These are phyloP conservation scores for Lactarius trivialis DNA, from an alignment of 768 basidiomycete species.

Conservation along the genomic window DNA sequence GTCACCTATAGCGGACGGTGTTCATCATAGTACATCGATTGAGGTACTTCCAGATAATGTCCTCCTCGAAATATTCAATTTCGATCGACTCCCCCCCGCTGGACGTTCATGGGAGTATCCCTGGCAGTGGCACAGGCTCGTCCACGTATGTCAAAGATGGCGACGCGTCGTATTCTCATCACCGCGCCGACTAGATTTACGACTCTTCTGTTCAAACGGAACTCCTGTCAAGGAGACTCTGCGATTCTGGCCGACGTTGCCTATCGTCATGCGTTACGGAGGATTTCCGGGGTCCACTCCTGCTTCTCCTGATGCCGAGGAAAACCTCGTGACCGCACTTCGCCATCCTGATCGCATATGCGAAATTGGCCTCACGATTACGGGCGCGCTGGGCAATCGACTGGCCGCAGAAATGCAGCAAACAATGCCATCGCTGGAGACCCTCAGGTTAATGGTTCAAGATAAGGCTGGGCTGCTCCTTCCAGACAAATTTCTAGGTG, in stretches of 20 bases:
- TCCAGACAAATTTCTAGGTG: not conserved
- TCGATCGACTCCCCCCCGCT: not conserved
- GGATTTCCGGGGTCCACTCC: not conserved
- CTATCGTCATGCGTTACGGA: not conserved
- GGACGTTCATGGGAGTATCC: not conserved
- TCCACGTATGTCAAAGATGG: not conserved
- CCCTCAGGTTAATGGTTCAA: not conserved
- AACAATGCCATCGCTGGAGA: not conserved
- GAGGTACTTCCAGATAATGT: not conserved
- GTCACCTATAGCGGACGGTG: not conserved
- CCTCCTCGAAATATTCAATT: not conserved
- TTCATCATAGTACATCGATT: not conserved
- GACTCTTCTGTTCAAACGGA: not conserved
- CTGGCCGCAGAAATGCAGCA: not conserved
- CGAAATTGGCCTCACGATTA: not conserved
- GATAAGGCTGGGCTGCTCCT: not conserved
- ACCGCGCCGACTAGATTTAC: not conserved
- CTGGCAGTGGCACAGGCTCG: not conserved
- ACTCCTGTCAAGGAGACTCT: not conserved
- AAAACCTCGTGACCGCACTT: not conserved
- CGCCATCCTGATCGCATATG: not conserved
- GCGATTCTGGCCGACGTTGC: not conserved
- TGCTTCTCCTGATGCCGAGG: not conserved
- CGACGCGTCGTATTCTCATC: not conserved
- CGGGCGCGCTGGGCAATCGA: not conserved